Evolutionary conservation across 495 filamentous ascomycete species (phyloP).

Genomic region (Neurospora tetrasperma): DNA sequence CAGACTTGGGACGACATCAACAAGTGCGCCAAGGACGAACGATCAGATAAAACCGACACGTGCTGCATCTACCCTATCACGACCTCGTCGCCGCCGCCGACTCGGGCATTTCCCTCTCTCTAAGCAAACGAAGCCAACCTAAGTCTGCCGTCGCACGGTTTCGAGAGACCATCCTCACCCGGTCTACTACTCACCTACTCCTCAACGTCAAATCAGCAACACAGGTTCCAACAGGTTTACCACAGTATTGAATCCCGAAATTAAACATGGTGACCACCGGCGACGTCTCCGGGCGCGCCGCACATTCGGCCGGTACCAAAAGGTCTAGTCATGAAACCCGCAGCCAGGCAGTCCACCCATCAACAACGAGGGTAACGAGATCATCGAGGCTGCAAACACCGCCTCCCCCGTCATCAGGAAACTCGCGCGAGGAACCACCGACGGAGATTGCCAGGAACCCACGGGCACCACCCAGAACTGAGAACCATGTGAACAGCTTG

Average conservation of each 20-base stretch:
- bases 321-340: constrained; percentile 25
- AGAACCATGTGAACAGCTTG: constrained; percentile 16
- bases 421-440: constrained; percentile 25
- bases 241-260: background rate
- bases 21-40: background rate
- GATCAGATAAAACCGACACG: background rate
- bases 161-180: background rate
- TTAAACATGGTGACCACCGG: constrained; percentile 28
- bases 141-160: background rate
- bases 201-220: background rate
- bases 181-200: background rate
- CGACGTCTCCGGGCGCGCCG: constrained; percentile 16
- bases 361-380: constrained; percentile 9
- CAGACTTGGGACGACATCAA: constrained; percentile 1
- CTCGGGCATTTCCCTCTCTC: background rate
- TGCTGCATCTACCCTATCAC: background rate
- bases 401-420: constrained; percentile 27
- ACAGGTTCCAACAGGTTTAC: background rate
- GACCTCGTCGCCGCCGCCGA: background rate
- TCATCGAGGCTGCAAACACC: constrained; percentile 30
- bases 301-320: constrained; percentile 24
- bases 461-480: constrained; percentile 19
- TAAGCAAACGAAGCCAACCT: background rate
- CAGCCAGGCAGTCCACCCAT: constrained; percentile 13
- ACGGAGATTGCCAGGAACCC: constrained; percentile 19